Percentiles rank a stretch among this genome's conserved stretches.
Evolutionary conservation across 345 rosid species (phyloP).

Genomic region (Nasturtium officinale): DNA sequence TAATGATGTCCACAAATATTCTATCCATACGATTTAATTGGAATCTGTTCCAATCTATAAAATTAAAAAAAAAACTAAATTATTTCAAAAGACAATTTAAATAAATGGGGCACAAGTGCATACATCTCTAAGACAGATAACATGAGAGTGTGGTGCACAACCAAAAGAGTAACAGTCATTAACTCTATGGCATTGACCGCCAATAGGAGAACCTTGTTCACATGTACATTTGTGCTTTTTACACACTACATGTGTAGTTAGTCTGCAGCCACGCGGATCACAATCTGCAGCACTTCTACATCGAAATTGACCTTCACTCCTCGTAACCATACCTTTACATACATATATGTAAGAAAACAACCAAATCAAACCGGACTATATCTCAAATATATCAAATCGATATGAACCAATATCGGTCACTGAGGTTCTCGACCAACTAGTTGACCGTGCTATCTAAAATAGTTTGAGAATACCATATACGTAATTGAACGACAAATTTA

Average conservation of each 20-base stretch:
- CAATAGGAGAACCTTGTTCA: conserved; percentile 5
- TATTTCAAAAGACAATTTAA: neutral
- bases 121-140: neutral
- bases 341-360: too few species aligned
- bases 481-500: too few species aligned
- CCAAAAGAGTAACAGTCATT: neutral
- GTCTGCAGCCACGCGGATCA: conserved; percentile 17
- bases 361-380: neutral
- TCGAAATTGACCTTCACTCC: neutral
- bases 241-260: neutral
- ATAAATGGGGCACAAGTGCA: conserved; percentile 9
- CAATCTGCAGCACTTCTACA: neutral
- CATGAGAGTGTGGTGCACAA: neutral
- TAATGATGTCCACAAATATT: neutral
- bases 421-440: too few species aligned
- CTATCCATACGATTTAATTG: neutral
- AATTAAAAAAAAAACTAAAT: neutral
- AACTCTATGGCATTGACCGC: neutral
- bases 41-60: neutral
- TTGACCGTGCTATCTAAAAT: too few species aligned
- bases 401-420: too few species aligned
- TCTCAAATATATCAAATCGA: neutral
- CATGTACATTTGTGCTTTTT: conserved; percentile 5
- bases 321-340: conserved; percentile 18
- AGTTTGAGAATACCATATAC: neutral